Base-by-base conservation (phyloP, 2,329 filamentous ascomycete species). In the Colletotrichum higginsianum region DNA sequence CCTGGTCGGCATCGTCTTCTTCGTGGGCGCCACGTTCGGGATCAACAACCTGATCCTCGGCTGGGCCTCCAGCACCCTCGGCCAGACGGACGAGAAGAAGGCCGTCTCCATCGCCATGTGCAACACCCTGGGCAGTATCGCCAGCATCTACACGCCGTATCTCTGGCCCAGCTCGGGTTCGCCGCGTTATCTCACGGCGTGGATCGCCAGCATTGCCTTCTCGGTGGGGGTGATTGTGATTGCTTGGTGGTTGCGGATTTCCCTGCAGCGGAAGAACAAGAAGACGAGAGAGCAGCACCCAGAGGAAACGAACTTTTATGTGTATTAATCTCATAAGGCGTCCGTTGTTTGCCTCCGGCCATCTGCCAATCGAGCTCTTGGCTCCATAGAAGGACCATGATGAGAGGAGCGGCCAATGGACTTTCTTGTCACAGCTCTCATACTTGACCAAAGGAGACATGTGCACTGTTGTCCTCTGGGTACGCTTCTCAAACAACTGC, bases 71-170 rank as follows among this genome's bases (percentile, higher is more conserved):
- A 78, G 76, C 1, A 82, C 80, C 0, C 79, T 83, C 23, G 83
- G 83, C 0, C 84, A 86, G 72, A 85, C 83, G 0, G 80, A 83
- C 4, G 84, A 86, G 75, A 86, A 86, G 76, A 86, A 84, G 70
- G 83, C 84, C 0, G 80, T 81, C 4, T 78, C 82, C 1, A 77
- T 86, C 8, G 83, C 82, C 12, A 82, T 85, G n/a, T 61, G 81
- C 18, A 83, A 81, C 42, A 80, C 80, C 0, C 75, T 82, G 12
- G 79, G 78, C 23, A 82, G 82, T 61, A 76, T 78, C 6, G 78
- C 78, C 3, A 80, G 80, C 67, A 78, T 84, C 18, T 84, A 81
- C 77, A 82, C 80, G n/a, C 80, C 81, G 40, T 83, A 84, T 66
- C 75, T 85, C 13, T 84, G 82, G 81, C 81, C 81, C 2, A 76